A percentile compares a stretch with the other conserved stretches of the same genome.
These are phyloP conservation scores for Zymoseptoria pseudotritici DNA, from an alignment of 2,329 filamentous ascomycete genomes.

Conservation along the genomic window DNA sequence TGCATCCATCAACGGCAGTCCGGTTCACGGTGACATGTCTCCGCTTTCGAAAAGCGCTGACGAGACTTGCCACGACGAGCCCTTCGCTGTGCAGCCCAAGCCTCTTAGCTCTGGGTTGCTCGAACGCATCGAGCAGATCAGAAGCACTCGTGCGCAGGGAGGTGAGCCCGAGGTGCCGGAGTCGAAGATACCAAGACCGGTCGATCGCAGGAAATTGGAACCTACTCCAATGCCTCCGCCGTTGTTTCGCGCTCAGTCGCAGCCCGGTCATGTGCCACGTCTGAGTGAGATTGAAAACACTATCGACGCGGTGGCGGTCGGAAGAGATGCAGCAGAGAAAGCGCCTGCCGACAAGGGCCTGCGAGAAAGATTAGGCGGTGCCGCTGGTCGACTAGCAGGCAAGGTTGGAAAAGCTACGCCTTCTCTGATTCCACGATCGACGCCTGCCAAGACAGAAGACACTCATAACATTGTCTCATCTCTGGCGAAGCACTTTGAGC, in stretches of 20 bases:
- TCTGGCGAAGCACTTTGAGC: conserved; percentile 93
- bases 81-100: conserved; percentile 27
- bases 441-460: conserved; percentile 61
- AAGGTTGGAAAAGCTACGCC: conserved; percentile 50
- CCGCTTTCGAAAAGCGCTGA: not conserved
- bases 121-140: conserved; percentile 33
- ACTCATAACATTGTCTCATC: conserved; percentile 62
- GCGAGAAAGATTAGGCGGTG: conserved; percentile 50
- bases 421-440: conserved; percentile 82
- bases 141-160: conserved; percentile 21
- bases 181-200: conserved; percentile 30
- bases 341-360: conserved; percentile 60
- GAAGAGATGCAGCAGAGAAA: not conserved
- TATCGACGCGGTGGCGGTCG: conserved; percentile 25
- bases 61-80: conserved; percentile 13
- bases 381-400: conserved; percentile 20
- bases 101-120: conserved; percentile 30
- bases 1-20: conserved; percentile 4
- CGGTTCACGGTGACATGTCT: not conserved
- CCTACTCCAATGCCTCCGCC: conserved; percentile 38
- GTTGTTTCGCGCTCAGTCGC: conserved; percentile 45
- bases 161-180: conserved; percentile 21
- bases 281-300: conserved; percentile 14
- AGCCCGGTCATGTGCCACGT: conserved; percentile 32
- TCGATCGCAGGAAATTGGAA: conserved; percentile 21